Percentiles rank a stretch among this genome's conserved stretches.
phyloP scores from a whole-genome alignment of 2,329 filamentous ascomycete genomes.

The Aspergillus pseudonomiae region DNA sequence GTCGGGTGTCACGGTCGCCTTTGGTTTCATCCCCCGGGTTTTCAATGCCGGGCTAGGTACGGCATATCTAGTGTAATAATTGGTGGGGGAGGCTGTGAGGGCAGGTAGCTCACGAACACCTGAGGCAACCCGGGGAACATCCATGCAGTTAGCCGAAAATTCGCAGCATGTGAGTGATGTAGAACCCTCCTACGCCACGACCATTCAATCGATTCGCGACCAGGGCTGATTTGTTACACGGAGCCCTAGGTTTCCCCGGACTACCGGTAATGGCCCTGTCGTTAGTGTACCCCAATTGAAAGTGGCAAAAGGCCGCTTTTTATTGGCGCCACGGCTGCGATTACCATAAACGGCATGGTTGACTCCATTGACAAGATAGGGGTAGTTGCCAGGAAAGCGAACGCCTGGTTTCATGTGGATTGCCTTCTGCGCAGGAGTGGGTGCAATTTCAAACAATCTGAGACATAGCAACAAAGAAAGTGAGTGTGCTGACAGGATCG shows the following conservation, averaged over 20 bases:
- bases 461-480: not conserved
- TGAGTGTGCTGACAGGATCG: not conserved
- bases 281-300: not conserved
- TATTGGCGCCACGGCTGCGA: not conserved
- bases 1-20: not conserved
- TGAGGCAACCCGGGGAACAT: not conserved
- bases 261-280: not conserved
- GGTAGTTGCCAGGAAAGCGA: not conserved
- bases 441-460: not conserved
- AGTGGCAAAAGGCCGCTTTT: not conserved
- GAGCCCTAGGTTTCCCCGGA: not conserved
- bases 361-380: not conserved
- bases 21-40: not conserved
- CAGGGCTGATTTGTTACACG: not conserved
- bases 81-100: not conserved
- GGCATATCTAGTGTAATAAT: not conserved
- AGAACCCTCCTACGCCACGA: not conserved
- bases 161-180: not conserved
- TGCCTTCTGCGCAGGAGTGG: not conserved
- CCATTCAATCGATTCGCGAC: not conserved
- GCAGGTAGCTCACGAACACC: not conserved
- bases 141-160: not conserved
- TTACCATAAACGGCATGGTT: not conserved
- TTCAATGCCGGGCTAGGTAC: not conserved
- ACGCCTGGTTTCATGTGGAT: not conserved